Evolutionary conservation across 2,329 filamentous ascomycete genomes (phyloP).

Genomic region (Diaporthe batatas): DNA sequence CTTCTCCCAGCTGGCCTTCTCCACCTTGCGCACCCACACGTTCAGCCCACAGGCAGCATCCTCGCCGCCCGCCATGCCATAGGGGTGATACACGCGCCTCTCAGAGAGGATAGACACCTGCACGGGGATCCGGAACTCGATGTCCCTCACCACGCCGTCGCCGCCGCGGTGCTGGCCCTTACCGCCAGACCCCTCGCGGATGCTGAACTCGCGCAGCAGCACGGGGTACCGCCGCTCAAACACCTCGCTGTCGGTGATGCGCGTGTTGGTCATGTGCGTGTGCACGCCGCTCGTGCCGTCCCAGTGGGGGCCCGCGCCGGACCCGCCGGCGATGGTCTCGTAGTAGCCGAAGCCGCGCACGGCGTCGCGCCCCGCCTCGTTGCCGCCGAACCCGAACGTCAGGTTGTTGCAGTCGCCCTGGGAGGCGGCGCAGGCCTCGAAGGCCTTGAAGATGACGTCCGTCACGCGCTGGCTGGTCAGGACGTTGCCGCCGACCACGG

Average conservation of each 20-base stretch:
- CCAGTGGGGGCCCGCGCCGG: constrained; percentile 80
- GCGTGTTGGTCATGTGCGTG: constrained; percentile 88
- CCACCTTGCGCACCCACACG: constrained; percentile 84
- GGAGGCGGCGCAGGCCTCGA: constrained; percentile 81
- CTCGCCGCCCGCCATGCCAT: constrained; percentile 85
- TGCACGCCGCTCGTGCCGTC: constrained; percentile 82
- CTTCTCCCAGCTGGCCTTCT: constrained; percentile 65
- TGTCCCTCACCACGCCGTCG: constrained; percentile 82
- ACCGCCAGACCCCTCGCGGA: constrained; percentile 74
- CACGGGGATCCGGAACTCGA: constrained; percentile 83
- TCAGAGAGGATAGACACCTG: constrained; percentile 86
- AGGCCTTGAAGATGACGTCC: constrained; percentile 85
- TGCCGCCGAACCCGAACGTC: constrained; percentile 85
- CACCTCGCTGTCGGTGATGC: constrained; percentile 84
- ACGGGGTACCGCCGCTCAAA: constrained; percentile 84
- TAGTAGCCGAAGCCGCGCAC: constrained; percentile 87
- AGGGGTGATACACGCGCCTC: constrained; percentile 80
- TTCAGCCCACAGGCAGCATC: constrained; percentile 86
- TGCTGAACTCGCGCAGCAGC: constrained; percentile 76
- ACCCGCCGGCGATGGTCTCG: constrained; percentile 85
- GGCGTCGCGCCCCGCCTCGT: constrained; percentile 67
- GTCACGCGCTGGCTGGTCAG: constrained; percentile 85
- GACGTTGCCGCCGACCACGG: constrained; percentile 87
- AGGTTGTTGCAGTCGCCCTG: constrained; percentile 89
- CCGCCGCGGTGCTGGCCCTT: constrained; percentile 77